Evolutionary conservation across 2,329 filamentous ascomycete species (phyloP), one percentile per base, ranked within the genome.

Genomic region (Fusarium miscanthi): DNA sequence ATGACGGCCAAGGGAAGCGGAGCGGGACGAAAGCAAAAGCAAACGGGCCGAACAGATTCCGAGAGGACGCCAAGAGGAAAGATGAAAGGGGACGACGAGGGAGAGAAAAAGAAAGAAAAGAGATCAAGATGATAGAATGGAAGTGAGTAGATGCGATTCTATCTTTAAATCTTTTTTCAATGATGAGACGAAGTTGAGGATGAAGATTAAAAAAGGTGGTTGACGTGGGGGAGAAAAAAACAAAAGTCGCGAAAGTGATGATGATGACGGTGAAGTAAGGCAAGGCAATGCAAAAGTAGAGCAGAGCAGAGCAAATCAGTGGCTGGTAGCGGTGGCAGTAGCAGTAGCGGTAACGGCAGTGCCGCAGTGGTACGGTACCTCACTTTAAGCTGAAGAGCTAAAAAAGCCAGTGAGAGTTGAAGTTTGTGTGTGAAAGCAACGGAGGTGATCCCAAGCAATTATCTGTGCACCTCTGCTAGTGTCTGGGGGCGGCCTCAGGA

Each of bases 31-130:
- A 74, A 70, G 72, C 74, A 70, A 65, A 66, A 69, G 73, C 61
- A 63, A 57, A 73, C 71, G 71, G 72, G 69, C 72, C 72, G 65
- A 73, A 69, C 75, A 73, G 69, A 70, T 72, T 74, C 72, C 69
- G 70, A 65, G 56, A 65, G 60, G 56, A 67, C 67, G 63, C 68
- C 71, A 70, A 69, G 60, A 70, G 68, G 38, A 59, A 46, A 31
- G 52, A 64, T 43, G 73, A 59, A 63, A 64, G 46, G 48, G 25
- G 59, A 66, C 35, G 48, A 63, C 43, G 38, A 59, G 60, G 41
- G 48, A 54, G 33, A 27, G 41, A 37, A 54, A 61, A 56, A 46
- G 30, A 42, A 51, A 54, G 14, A 33, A 54, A 52, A 49, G 27
- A 42, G 33, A 57, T 52, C 23, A 51, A 27, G 56, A 57, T 62